Evolutionary conservation across 306 rosid genomes (phyloP), one percentile per base, ranked within the genome.

Genomic region (Ziziphus jujuba): DNA sequence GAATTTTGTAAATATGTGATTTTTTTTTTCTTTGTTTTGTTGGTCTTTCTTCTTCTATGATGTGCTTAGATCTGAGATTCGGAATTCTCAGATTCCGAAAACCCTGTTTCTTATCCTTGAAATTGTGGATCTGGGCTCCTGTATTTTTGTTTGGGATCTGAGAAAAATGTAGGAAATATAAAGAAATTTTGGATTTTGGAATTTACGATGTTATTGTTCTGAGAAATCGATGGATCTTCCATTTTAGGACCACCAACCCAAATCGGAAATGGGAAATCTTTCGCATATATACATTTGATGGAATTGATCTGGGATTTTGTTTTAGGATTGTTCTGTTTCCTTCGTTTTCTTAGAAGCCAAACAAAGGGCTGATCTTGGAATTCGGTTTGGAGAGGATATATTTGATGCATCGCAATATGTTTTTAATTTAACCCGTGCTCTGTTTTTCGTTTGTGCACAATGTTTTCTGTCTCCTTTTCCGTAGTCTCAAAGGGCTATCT

Each of bases 121-220:
- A 58, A 53, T 34, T 79, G 53, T 62, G 75, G 89, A 82, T 87
- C 87, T 83, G 47, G 63, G 56, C 5, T 44, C 21, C 35, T 14
- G 34, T 22, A 56, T 13, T 11, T 13, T 11, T 36, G 16, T 19
- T n/a, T 40, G 36, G 59, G 56, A 34, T 53, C 36, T 45, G 63
- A 67, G 31, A 71, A 64, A 75, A 73, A 76, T 85, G 80, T 84
- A 34, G 76, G 73, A 53, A 60, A 11, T 59, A 11, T 50, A 49
- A n/a, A 9, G 48, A 49, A 23, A 13, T 40, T 74, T 64, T 77
- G 38, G 72, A 85, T 81, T 75, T 19, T 10, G 70, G 67, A 77
- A n/a, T 79, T 78, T 73, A 69, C 65, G 1, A 56, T 77, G 61
- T 75, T 59, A 13, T 74, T 75, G 34, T 76, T 70, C 58, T 80